Conservation (phyloP, 2,329 filamentous ascomycete species). For the Colletotrichum godetiae region DNA sequence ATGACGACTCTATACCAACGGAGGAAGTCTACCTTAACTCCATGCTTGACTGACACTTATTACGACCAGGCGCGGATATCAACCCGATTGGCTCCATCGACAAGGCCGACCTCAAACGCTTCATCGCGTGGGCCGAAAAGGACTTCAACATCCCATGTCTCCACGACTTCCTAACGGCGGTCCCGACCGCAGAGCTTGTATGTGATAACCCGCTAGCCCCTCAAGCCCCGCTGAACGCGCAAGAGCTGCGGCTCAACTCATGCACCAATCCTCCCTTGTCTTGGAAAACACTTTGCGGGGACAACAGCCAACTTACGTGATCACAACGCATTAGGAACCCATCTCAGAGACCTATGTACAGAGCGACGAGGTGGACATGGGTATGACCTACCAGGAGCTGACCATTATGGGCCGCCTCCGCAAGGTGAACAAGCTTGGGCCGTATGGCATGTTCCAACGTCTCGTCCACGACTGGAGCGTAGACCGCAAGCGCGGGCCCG, state of each 20-base stretch:
- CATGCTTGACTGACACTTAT: background rate
- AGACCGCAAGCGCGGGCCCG: slow-evolving; percentile 41
- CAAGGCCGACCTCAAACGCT: slow-evolving; percentile 77
- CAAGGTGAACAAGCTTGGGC: slow-evolving; percentile 59
- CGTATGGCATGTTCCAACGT: slow-evolving; percentile 58
- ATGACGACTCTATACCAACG: background rate
- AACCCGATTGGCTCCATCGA: slow-evolving; percentile 71
- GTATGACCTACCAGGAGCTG: slow-evolving; percentile 63
- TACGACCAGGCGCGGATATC: slow-evolving; percentile 46
- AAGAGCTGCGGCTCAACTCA: background rate
- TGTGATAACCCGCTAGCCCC: slow-evolving; percentile 1
- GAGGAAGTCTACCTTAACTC: background rate
- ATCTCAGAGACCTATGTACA: slow-evolving; percentile 70
- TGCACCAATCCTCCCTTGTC: background rate
- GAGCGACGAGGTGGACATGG: slow-evolving; percentile 62
- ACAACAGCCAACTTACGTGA: background rate
- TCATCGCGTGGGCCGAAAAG: slow-evolving; percentile 73
- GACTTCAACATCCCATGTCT: slow-evolving; percentile 74
- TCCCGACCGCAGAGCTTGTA: slow-evolving; percentile 69
- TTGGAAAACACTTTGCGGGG: background rate
- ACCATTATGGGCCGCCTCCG: slow-evolving; percentile 49
- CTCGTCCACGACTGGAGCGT: slow-evolving; percentile 58
- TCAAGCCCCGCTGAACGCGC: background rate
- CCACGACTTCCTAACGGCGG: slow-evolving; percentile 72
- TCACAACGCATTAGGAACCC: slow-evolving; percentile 56